Conservation (phyloP, 345 rosid species). For the Litchi chinensis region DNA sequence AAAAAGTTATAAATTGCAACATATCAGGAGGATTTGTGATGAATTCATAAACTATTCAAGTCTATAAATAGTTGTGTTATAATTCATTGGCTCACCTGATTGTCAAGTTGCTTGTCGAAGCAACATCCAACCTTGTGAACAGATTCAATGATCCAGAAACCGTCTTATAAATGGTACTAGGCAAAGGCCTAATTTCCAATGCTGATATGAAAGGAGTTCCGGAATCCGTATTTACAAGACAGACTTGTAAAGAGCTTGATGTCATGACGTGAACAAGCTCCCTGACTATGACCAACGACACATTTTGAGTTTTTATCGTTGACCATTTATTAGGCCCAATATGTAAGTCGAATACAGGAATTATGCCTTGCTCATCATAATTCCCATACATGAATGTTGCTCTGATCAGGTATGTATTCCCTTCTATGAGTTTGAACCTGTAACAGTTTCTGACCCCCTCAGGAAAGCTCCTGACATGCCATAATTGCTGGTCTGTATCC, state of each 20-base stretch:
- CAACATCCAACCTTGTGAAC: background rate
- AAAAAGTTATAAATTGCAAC: no score
- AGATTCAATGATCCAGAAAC: background rate
- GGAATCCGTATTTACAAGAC: slow-evolving; percentile 17
- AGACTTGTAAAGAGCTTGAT: slow-evolving; percentile 3
- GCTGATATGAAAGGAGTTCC: slow-evolving; percentile 29
- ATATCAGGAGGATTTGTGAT: background rate
- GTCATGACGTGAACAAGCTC: background rate
- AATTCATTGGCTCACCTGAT: slow-evolving; percentile 12
- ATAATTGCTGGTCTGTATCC: background rate
- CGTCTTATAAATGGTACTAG: background rate
- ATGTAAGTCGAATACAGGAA: slow-evolving; percentile 19
- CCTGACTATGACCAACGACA: background rate
- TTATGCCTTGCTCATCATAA: slow-evolving; percentile 9
- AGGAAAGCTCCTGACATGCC: slow-evolving; percentile 20
- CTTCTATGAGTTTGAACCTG: background rate
- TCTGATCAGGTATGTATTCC: slow-evolving; percentile 21
- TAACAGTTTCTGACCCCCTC: slow-evolving; percentile 30
- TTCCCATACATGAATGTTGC: slow-evolving; percentile 18
- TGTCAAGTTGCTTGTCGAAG: background rate
- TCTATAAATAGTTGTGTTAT: background rate
- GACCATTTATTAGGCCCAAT: slow-evolving; percentile 24
- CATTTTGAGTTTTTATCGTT: background rate
- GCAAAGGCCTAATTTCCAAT: slow-evolving; percentile 18
- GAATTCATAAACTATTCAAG: background rate